phyloP scores from a whole-genome alignment of 1,284 basidiomycete genomes.

The Puccinia coronata region DNA sequence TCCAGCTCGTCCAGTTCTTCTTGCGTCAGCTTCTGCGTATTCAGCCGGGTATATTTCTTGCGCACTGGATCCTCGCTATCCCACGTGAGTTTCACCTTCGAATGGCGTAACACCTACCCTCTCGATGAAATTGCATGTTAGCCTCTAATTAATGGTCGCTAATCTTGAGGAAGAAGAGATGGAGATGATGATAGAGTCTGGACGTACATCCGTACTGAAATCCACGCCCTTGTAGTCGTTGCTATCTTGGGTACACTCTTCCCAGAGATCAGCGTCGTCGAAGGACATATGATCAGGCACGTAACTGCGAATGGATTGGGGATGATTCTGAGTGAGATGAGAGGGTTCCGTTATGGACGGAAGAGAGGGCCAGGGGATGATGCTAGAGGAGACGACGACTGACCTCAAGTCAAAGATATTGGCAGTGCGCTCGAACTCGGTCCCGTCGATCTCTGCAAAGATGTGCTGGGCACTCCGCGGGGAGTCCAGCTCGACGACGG shows the following conservation, averaged over 20 bases:
- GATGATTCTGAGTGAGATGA: too few species aligned
- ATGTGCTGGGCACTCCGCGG: constrained; percentile 76
- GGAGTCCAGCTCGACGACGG: constrained; percentile 85
- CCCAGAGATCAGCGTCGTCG: constrained; percentile 76
- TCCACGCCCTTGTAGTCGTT: constrained; percentile 77
- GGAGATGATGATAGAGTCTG: too few species aligned
- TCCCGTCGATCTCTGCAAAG: constrained; percentile 84
- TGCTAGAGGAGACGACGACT: constrained; percentile 49
- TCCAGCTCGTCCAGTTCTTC: constrained; percentile 86
- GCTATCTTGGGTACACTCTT: constrained; percentile 62
- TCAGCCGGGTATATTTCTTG: constrained; percentile 73
- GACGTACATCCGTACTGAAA: constrained; percentile 86
- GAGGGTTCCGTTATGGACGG: too few species aligned
- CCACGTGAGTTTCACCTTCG: constrained; percentile 97
- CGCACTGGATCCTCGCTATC: constrained; percentile 96
- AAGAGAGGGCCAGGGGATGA: background rate
- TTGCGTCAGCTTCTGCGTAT: constrained; percentile 64
- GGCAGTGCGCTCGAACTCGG: constrained; percentile 94
- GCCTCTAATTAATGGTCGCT: too few species aligned
- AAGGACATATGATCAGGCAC: constrained; percentile 92
- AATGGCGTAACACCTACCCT: constrained; percentile 97
- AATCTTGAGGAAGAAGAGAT: too few species aligned
- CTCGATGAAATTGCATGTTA: too few species aligned
- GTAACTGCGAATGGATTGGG: constrained; percentile 64
- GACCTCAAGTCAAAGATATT: constrained; percentile 83